Evolutionary conservation across 371 early-diverging fungal genomes (phyloP).

Genomic region (Lichtheimia hyalospora): DNA sequence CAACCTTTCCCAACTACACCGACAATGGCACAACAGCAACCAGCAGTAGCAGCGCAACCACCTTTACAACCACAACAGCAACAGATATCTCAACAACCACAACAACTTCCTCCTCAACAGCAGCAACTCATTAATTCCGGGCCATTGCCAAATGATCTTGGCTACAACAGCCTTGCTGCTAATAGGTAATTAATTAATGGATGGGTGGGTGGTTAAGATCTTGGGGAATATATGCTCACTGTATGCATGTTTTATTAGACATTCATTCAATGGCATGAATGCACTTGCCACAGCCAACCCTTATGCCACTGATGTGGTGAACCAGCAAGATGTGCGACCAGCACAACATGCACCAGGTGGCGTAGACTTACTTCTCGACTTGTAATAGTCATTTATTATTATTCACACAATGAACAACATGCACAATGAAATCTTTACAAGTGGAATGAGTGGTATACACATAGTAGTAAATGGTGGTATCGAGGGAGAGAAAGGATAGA

Average conservation of each 20-base stretch:
- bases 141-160: conserved; percentile 18
- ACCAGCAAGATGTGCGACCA: conserved; percentile 24
- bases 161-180: conserved; percentile 19
- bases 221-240: background rate
- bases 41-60: conserved; percentile 10
- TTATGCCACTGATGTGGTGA: conserved; percentile 48
- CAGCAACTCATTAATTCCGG: conserved; percentile 6
- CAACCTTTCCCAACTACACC: conserved; percentile 8
- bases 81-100: background rate
- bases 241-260: background rate
- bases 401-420: conserved; percentile 3
- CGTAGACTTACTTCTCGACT: conserved; percentile 29
- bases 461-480: background rate
- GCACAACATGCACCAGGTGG: conserved; percentile 31
- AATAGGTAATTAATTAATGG: conserved; percentile 20
- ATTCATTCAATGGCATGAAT: conserved; percentile 27
- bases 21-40: background rate
- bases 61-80: conserved; percentile 16
- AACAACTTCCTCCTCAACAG: background rate
- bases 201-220: background rate
- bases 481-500: background rate
- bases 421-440: background rate
- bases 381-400: conserved; percentile 17
- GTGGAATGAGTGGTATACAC: conserved; percentile 2
- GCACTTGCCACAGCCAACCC: conserved; percentile 39